These are phyloP conservation scores for Ogataea haglerorum DNA, from an alignment of 805 yeast species.

Conservation along the genomic window DNA sequence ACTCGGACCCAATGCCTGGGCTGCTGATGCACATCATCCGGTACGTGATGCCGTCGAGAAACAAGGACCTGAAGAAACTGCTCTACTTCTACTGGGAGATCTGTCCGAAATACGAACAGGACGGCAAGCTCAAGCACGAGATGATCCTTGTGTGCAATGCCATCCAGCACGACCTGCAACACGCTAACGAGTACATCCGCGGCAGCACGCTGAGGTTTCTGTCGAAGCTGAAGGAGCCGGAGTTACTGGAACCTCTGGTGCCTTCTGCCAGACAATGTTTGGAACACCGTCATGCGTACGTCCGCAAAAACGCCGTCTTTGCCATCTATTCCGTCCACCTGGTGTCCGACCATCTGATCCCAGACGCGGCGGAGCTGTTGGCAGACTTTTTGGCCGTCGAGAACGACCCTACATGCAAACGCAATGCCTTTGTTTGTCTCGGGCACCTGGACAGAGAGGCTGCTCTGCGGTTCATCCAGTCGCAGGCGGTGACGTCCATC, in stretches of 20 bases:
- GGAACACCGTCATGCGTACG: conserved; percentile 96
- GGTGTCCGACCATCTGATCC: conserved; percentile 82
- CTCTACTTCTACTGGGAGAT: conserved; percentile 97
- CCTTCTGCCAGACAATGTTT: conserved; percentile 89
- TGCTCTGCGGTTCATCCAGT: conserved; percentile 79
- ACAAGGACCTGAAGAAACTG: conserved; percentile 87
- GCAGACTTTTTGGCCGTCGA: conserved; percentile 72
- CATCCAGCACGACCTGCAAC: conserved; percentile 94
- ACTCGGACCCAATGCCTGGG: conserved; percentile 90
- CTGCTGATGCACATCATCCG: conserved; percentile 95
- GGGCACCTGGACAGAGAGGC: conserved; percentile 79
- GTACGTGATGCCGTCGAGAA: conserved; percentile 93
- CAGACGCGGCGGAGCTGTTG: conserved; percentile 91
- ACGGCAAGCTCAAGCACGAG: conserved; percentile 94
- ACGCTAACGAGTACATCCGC: conserved; percentile 94
- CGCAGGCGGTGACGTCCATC: conserved; percentile 57
- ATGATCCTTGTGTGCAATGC: conserved; percentile 99
- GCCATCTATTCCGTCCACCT: conserved; percentile 80
- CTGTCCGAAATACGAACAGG: conserved; percentile 83
- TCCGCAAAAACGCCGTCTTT: conserved; percentile 93
- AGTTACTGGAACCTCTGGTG: conserved; percentile 89
- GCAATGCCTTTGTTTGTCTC: conserved; percentile 91
- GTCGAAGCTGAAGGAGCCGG: conserved; percentile 87
- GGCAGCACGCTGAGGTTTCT: conserved; percentile 93
- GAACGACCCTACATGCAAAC: conserved; percentile 87